Conservation (phyloP, 768 basidiomycete species). For the Tylopilus felleus region DNA sequence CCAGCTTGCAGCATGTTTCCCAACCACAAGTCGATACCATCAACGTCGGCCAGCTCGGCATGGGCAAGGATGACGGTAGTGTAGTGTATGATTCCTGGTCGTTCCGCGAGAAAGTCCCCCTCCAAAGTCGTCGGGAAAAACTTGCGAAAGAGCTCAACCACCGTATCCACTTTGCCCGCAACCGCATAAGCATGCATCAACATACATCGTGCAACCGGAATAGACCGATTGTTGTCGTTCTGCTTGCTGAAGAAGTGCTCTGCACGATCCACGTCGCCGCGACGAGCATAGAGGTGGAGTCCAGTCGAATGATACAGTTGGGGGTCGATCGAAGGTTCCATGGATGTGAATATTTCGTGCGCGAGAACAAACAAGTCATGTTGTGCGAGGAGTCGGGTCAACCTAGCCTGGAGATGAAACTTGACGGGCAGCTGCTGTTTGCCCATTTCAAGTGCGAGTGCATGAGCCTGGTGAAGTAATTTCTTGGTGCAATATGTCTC, state of each 20-base stretch:
- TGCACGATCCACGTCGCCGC: constrained; percentile 46
- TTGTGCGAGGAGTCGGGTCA: constrained; percentile 45
- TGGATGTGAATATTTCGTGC: constrained; percentile 38
- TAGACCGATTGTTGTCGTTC: constrained; percentile 25
- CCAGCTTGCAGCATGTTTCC: constrained; percentile 47
- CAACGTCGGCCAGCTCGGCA: constrained; percentile 43
- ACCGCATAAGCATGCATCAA: constrained; percentile 57
- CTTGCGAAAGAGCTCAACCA: constrained; percentile 49
- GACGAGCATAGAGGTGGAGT: constrained; percentile 50
- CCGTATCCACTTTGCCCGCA: constrained; percentile 38
- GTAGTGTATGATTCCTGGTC: constrained; percentile 51
- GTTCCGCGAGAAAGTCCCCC: constrained; percentile 28
- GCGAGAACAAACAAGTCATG: constrained; percentile 40
- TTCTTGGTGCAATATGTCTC: constrained; percentile 35
- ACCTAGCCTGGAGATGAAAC: constrained; percentile 26
- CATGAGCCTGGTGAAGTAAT: constrained; percentile 36
- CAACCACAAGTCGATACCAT: constrained; percentile 54
- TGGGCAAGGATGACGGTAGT: constrained; percentile 55
- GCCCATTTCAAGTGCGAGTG: constrained; percentile 41
- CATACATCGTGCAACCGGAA: constrained; percentile 36
- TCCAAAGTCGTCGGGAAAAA: constrained; percentile 44
- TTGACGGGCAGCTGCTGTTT: constrained; percentile 33
- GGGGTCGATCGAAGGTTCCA: constrained; percentile 23
- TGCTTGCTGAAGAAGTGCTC: constrained; percentile 43
- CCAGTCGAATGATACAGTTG: constrained; percentile 38